Conservation (phyloP, 176 grass and related monocot genomes). For the Cocos nucifera region DNA sequence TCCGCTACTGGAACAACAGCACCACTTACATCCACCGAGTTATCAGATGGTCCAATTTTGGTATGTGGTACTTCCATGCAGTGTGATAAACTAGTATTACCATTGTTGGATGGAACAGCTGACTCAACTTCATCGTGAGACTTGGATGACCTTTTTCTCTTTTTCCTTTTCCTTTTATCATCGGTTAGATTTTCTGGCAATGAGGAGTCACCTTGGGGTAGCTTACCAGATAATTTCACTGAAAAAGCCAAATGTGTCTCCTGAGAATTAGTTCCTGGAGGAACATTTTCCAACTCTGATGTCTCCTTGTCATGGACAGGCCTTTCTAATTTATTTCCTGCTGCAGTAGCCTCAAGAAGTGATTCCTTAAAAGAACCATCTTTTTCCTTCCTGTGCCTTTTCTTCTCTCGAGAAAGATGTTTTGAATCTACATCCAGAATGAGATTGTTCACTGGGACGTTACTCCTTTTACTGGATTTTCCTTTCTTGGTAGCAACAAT, state of each 20-base stretch:
- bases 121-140: constrained; percentile 25
- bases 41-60: background rate
- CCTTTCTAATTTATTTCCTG: constrained; percentile 10
- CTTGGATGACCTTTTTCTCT: constrained; percentile 19
- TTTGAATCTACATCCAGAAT: constrained; percentile 5
- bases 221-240: constrained; percentile 3
- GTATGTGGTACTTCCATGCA: background rate
- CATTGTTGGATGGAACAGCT: constrained; percentile 17
- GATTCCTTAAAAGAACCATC: constrained; percentile 23
- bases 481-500: constrained; percentile 17
- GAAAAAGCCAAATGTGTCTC: constrained; percentile 1
- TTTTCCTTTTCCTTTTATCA: constrained; percentile 59
- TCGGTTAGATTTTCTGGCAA: constrained; percentile 13
- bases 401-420: constrained; percentile 30
- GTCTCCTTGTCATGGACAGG: constrained; percentile 3
- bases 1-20: background rate
- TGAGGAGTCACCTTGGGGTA: constrained; percentile 1
- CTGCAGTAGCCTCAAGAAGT: constrained; percentile 18
- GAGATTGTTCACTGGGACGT: background rate
- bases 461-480: constrained; percentile 17
- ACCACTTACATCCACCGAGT: no score
- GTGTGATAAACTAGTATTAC: background rate
- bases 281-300: constrained; percentile 8
- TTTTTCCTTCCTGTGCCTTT: constrained; percentile 36
- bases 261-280: background rate